A percentile compares a stretch with the other conserved stretches of the same genome.
phyloP scores from a whole-genome alignment of 2,329 filamentous ascomycete genomes.

The Nemania sp. region DNA sequence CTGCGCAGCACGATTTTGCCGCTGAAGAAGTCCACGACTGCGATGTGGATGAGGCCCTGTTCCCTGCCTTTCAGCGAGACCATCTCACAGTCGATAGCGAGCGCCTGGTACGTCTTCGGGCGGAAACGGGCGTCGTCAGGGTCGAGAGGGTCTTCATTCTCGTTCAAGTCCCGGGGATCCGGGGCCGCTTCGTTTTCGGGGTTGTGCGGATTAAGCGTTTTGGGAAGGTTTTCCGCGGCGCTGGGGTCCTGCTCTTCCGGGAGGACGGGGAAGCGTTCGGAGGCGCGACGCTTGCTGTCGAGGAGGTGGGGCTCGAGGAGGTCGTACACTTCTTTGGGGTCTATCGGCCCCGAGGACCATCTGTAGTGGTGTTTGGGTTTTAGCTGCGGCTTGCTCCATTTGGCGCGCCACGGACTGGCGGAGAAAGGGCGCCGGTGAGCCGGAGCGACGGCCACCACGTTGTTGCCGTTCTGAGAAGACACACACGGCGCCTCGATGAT shows the following conservation, averaged over 20 bases:
- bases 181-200: slow-evolving; percentile 1
- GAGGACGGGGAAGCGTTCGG: slow-evolving; percentile 9
- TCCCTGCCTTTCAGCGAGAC: background rate
- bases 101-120: background rate
- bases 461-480: slow-evolving; percentile 3
- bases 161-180: too few relatives aligned
- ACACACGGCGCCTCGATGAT: background rate
- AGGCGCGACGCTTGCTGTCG: background rate
- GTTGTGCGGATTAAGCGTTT: slow-evolving; percentile 3
- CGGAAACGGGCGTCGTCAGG: background rate
- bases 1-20: background rate
- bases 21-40: slow-evolving; percentile 13
- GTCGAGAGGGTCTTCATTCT: too few relatives aligned
- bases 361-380: background rate
- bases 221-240: background rate
- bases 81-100: slow-evolving; percentile 14
- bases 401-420: background rate
- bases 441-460: background rate
- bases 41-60: background rate
- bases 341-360: background rate
- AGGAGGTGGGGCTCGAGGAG: slow-evolving; percentile 12
- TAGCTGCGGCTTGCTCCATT: background rate
- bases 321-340: background rate
- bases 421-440: slow-evolving; percentile 11
- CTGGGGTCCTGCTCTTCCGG: background rate